phyloP scores from a whole-genome alignment of 2,329 filamentous ascomycete genomes.

The Talaromyces sp. region DNA sequence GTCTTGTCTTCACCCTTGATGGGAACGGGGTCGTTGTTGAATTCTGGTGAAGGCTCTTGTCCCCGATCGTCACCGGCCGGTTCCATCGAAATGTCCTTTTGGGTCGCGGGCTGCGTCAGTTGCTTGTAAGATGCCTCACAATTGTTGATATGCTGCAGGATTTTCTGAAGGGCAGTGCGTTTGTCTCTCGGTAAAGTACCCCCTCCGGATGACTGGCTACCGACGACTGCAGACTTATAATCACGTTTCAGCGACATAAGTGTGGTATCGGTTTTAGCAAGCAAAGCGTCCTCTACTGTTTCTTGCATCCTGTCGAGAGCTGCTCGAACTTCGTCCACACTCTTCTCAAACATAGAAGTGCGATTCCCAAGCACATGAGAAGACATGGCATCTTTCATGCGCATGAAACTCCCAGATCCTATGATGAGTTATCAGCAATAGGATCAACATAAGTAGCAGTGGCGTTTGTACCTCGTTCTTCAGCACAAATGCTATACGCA shows the following conservation, averaged over 20 bases:
- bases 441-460: not conserved
- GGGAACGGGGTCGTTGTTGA: not conserved
- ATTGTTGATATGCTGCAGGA: constrained; percentile 2
- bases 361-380: not conserved
- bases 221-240: constrained; percentile 8
- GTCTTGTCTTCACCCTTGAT: not conserved
- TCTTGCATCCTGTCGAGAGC: constrained; percentile 3
- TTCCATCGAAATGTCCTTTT: not conserved
- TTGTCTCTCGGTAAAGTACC: constrained; percentile 4
- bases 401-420: constrained; percentile 12
- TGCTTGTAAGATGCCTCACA: constrained; percentile 6
- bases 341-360: constrained; percentile 9
- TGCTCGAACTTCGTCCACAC: constrained; percentile 4
- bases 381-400: constrained; percentile 12
- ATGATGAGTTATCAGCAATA: not conserved
- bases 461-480: constrained; percentile 38
- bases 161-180: not conserved
- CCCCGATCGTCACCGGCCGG: not conserved
- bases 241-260: constrained; percentile 11
- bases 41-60: not conserved
- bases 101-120: not conserved
- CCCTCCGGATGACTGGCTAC: not conserved
- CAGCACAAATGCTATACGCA: constrained; percentile 46
- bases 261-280: not conserved
- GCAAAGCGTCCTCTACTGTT: not conserved